Conservation (phyloP, 805 yeast genomes). For the Saturnispora serradocipensis region DNA sequence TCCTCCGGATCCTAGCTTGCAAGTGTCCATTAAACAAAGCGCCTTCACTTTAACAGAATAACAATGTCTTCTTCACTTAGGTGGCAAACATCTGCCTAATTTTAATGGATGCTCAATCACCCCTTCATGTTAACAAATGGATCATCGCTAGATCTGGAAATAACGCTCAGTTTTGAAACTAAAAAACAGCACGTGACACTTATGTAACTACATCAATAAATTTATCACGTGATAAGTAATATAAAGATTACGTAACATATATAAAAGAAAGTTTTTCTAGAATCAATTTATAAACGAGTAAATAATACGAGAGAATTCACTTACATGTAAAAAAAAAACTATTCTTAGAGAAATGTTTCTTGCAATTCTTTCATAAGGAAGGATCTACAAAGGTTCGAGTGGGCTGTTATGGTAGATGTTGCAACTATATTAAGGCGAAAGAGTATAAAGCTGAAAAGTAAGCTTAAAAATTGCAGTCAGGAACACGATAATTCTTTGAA, state of each 20-base stretch:
- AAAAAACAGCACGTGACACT: background rate
- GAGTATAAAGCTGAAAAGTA: slow-evolving; percentile 5
- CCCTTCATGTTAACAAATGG: slow-evolving; percentile 4
- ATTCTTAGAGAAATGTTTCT: background rate
- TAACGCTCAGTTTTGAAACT: background rate
- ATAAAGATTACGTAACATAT: background rate
- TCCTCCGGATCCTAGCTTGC: background rate
- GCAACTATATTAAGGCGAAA: slow-evolving; percentile 8
- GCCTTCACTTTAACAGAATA: too few relatives aligned
- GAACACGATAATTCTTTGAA: background rate
- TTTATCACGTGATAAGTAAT: background rate
- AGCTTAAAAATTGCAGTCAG: background rate
- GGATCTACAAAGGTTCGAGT: background rate
- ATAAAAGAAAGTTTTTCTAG: background rate
- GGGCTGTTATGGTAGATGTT: slow-evolving; percentile 6
- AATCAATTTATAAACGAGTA: background rate
- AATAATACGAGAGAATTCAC: background rate
- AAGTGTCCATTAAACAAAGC: background rate
- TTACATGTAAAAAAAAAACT: background rate
- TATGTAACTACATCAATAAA: too few relatives aligned
- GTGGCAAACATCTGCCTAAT: background rate
- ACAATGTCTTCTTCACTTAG: too few relatives aligned
- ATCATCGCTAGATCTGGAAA: slow-evolving; percentile 4
- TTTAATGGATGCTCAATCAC: background rate
- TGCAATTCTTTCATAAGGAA: too few relatives aligned